Conservation (phyloP, 1,139 yeast genomes). For the Ogataea hybrid region DNA sequence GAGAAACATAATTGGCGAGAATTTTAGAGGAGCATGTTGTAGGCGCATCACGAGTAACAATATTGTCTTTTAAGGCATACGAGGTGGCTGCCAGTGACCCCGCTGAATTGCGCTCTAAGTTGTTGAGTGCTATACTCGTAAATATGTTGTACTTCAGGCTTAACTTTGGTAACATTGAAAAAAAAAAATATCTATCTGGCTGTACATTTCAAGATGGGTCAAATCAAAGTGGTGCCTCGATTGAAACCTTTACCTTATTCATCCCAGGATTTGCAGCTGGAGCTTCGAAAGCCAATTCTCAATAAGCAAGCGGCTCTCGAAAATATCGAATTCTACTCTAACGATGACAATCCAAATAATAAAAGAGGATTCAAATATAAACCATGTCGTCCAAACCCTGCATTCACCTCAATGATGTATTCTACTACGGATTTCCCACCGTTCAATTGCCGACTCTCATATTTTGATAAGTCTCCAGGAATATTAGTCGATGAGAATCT, state of each 20-base stretch:
- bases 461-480: constrained; percentile 71
- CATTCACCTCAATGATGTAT: constrained; percentile 58
- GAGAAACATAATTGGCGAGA: constrained; percentile 59
- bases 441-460: constrained; percentile 55
- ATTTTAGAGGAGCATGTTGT: constrained; percentile 79
- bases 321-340: constrained; percentile 35
- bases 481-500: constrained; percentile 46
- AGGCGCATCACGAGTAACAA: constrained; percentile 51
- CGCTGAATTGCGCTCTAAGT: not conserved
- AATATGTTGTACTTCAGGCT: constrained; percentile 34
- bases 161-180: constrained; percentile 15
- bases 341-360: constrained; percentile 80
- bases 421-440: constrained; percentile 78
- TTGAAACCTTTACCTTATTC: constrained; percentile 34
- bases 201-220: constrained; percentile 1
- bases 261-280: constrained; percentile 25
- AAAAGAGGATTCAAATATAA: constrained; percentile 79
- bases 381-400: constrained; percentile 73
- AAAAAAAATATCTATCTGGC: constrained; percentile 1
- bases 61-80: constrained; percentile 73
- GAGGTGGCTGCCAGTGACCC: constrained; percentile 30
- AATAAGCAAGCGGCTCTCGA: constrained; percentile 9
- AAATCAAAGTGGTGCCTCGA: constrained; percentile 25
- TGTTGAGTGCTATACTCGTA: constrained; percentile 29
- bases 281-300: constrained; percentile 22